Evolutionary conservation across 495 filamentous ascomycete species (phyloP), one percentile per base, ranked within the genome.

Genomic region (Hypoxylon cercidicola): DNA sequence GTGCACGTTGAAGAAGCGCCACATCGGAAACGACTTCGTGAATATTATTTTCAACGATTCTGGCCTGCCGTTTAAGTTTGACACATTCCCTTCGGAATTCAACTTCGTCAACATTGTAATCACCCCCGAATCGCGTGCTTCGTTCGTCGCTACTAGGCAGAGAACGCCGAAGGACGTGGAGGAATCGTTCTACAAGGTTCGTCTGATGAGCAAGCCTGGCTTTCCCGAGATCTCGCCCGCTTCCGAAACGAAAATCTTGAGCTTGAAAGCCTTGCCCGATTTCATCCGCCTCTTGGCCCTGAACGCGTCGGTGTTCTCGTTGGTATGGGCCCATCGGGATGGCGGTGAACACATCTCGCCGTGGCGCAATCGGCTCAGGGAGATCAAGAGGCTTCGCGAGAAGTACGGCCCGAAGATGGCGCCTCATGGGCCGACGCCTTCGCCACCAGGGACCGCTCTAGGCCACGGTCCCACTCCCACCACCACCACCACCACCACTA

Each of bases 1-100:
- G 12, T 93, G 89, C 66, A 85, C 87, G 64, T 84, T 84, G 70
- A 99, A 99, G 80, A 99, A 99, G 74, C 83, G 88, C 3, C 96
- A 99, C 69, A 93, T 97, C 40, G 96, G 96, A 39, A 99, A 99
- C 70, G 96, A 99, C 78, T 96, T 89, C 69, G 96, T 99, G 64
- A 98, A 96, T 68, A 96, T 99, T 67, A 88, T 99, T 48, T 99
- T 93, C 79, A 99, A 99, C 72, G 90, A 95, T 59, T 97, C 93
- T 13, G 94, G 96, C 20, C 71, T 85, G 21, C 88, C 91, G 0
- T 98, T 96, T 81, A 82, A 85, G 54, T 96, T 97, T 69, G 87
- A 97, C 74, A 97, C 92, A 3, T 93, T 99, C 60, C 92, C 92
- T 0, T 93, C 91, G 0, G 89, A 92, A 63, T 96, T 98, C 81